Percentiles rank a stretch among this genome's conserved stretches.
phyloP scores from a whole-genome alignment of 164 flowering plant genomes.

The Nelumbo lutea region DNA sequence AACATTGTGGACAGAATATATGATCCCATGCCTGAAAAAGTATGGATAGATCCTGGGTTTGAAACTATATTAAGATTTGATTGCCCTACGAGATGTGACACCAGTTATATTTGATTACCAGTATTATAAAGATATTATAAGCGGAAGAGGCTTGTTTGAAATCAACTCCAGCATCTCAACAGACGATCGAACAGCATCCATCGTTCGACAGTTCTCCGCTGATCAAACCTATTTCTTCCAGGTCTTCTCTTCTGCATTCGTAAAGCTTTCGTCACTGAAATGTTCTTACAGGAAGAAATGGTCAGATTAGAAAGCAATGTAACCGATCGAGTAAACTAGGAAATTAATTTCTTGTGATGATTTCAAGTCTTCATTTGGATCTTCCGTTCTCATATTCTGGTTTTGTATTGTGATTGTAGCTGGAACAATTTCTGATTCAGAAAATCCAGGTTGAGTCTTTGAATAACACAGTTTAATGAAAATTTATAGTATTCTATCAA shows the following conservation, averaged over 20 bases:
- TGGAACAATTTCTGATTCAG: too few relatives aligned
- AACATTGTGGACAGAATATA: constrained; percentile 17
- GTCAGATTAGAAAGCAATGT: constrained; percentile 19
- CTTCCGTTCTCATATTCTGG: too few relatives aligned
- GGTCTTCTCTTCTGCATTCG: constrained; percentile 23
- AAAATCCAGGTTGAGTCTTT: too few relatives aligned
- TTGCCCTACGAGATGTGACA: constrained; percentile 23
- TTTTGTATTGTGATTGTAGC: too few relatives aligned
- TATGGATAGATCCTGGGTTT: neutral
- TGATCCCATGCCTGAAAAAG: neutral
- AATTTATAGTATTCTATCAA: too few relatives aligned
- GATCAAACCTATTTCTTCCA: constrained; percentile 22
- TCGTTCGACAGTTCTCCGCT: constrained; percentile 15
- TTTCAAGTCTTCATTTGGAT: too few relatives aligned
- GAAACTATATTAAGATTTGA: neutral
- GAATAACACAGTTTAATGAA: too few relatives aligned
- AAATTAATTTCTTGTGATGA: too few relatives aligned
- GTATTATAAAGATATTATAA: constrained; percentile 11
- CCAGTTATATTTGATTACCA: constrained; percentile 20
- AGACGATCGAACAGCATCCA: constrained; percentile 14
- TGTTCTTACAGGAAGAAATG: constrained; percentile 19
- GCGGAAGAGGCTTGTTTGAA: constrained; percentile 17
- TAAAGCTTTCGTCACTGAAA: constrained; percentile 17
- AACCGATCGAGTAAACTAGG: constrained; percentile 8
- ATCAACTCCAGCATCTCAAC: constrained; percentile 17